Evolutionary conservation across 768 basidiomycete genomes (phyloP), one percentile per base, ranked within the genome.

Genomic region (Flagelloscypha sp.): DNA sequence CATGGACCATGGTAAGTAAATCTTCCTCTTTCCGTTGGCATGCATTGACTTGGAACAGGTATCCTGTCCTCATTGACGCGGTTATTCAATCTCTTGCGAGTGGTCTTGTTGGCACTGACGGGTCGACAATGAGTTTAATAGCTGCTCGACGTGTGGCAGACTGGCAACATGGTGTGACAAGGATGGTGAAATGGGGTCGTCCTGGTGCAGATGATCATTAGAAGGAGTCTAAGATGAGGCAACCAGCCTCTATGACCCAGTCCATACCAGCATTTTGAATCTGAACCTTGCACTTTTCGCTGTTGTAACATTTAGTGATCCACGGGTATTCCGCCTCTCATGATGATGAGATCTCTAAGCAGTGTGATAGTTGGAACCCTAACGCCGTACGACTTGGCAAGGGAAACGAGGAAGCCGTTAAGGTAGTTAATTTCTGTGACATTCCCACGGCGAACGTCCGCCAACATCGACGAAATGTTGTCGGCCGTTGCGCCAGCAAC

Each of bases 381-480:
- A 20, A 90, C 61, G 5, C 62, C 58, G 45, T 80, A 70, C 24
- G 63, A 55, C 30, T 57, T 46, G 17, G 83, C 93, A 6, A 89
- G 58, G 6, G 61, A 57, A 19, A 77, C 50, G 32, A 98, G 55
- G 53, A 90, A 87, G 4, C 93, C 92, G 41, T 86, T 90, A 48
- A 95, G 64, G 48, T 63, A 85, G 12, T 82, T 73, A 16, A 97
- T 70, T 60, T 97, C 92, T 0, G 89, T 92, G 5, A 50, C 42
- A 34, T 62, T 61, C 27, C 79, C 79, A 21, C 58, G 56, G 43
- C 67, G 68, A 19, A 93, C 54, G 50, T 94, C 89, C 11, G 63
- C 53, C 12, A 90, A 63, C 75, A 89, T 95, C 11, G 83, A 86
- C 5, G 88, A 89, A 34, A 78, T 70, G 51, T 92, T 89, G 10